A percentile compares a stretch with the other conserved stretches of the same genome.
Conservation (phyloP, 2,329 filamentous ascomycete genomes). For the Cladosporium cucumerinum region DNA sequence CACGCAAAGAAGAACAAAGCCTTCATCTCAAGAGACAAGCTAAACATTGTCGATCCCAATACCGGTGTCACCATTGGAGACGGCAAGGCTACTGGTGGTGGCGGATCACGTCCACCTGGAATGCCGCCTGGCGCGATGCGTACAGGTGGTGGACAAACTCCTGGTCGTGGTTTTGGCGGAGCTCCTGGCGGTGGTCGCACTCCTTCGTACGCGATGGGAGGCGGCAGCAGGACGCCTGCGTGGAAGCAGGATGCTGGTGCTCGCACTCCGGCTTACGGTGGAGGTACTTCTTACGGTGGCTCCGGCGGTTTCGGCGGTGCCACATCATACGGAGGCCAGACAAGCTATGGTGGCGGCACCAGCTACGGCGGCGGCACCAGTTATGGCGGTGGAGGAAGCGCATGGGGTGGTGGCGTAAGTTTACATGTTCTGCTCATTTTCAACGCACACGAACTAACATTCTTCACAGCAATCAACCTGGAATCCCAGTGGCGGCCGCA, state of each 20-base stretch:
- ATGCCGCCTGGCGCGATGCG: slow-evolving; percentile 48
- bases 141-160: slow-evolving; percentile 10
- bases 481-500: slow-evolving; percentile 36
- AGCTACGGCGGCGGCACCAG: slow-evolving; percentile 46
- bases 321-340: slow-evolving; percentile 48
- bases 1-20: slow-evolving; percentile 93
- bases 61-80: slow-evolving; percentile 67
- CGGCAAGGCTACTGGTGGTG: slow-evolving; percentile 20
- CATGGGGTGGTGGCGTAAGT: slow-evolving; percentile 28
- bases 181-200: slow-evolving; percentile 61
- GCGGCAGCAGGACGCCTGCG: slow-evolving; percentile 60
- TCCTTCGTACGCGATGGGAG: slow-evolving; percentile 32
- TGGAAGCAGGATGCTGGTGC: slow-evolving; percentile 51
- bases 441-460: slow-evolving; percentile 44
- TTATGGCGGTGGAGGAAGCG: slow-evolving; percentile 26
- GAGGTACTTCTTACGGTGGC: slow-evolving; percentile 42
- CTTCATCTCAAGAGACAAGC: slow-evolving; percentile 72
- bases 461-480: slow-evolving; percentile 34
- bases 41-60: slow-evolving; percentile 78
- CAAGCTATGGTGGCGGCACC: slow-evolving; percentile 62
- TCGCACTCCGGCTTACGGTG: slow-evolving; percentile 45
- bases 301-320: slow-evolving; percentile 44
- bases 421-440: slow-evolving; percentile 48
- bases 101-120: slow-evolving; percentile 49
- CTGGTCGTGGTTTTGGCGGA: slow-evolving; percentile 45